Percentiles rank a stretch among this genome's conserved stretches.
Evolutionary conservation across 139 green algal species (phyloP).

Genomic region (Auxenochlorella pyrenoidosa): DNA sequence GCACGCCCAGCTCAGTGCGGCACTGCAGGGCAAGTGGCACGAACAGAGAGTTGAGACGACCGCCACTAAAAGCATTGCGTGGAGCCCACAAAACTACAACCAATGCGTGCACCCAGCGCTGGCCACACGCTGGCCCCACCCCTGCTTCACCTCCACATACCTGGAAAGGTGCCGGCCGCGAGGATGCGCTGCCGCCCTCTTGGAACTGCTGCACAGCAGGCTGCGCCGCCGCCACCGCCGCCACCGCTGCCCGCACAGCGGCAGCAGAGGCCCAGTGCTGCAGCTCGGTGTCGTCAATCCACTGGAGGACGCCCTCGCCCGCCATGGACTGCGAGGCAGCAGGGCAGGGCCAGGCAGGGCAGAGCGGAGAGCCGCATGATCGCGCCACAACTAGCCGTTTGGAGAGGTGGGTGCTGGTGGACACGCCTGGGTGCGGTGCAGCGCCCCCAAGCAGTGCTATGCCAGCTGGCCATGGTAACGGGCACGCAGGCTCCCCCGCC

Average conservation of each 20-base stretch:
- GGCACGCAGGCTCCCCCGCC: neutral
- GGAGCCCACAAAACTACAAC: no score
- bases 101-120: no score
- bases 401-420: neutral
- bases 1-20: constrained; percentile 58
- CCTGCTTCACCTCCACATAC: neutral
- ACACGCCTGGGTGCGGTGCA: neutral
- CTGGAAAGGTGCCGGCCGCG: neutral
- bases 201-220: constrained; percentile 4
- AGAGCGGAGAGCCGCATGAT: neutral
- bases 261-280: constrained; percentile 51
- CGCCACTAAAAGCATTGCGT: neutral
- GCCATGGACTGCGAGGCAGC: constrained; percentile 41
- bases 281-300: constrained; percentile 57
- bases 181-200: neutral
- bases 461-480: neutral
- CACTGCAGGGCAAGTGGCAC: constrained; percentile 31
- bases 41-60: neutral
- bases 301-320: constrained; percentile 53
- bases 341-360: neutral
- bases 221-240: neutral
- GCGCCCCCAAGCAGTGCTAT: neutral
- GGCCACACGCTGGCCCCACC: neutral
- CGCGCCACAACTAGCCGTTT: neutral
- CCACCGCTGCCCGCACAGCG: neutral